Percentiles rank a stretch among this genome's conserved stretches.
Conservation (phyloP, 495 filamentous ascomycete species). For the Glonium stellatum region DNA sequence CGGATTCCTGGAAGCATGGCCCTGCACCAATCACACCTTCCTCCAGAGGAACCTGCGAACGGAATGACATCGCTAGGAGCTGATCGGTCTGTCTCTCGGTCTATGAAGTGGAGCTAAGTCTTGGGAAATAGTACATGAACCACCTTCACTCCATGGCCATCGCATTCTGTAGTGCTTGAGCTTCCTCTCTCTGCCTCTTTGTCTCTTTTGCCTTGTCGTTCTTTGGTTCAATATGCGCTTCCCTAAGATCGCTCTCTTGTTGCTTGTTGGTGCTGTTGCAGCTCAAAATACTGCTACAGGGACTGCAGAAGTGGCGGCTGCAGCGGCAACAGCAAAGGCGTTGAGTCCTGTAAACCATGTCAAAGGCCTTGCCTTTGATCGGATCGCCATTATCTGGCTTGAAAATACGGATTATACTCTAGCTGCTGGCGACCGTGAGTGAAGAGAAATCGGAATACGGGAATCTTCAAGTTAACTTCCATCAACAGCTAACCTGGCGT, state of each 20-base stretch:
- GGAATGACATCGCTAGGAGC: neutral
- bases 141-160: no score
- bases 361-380: conserved; percentile 33
- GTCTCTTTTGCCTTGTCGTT: neutral
- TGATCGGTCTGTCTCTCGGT: neutral
- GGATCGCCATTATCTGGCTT: conserved; percentile 34
- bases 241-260: neutral
- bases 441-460: neutral
- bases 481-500: conserved; percentile 26
- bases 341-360: conserved; percentile 26
- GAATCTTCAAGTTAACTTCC: neutral
- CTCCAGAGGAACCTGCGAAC: neutral
- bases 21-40: neutral
- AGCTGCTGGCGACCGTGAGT: conserved; percentile 27
- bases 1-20: no score
- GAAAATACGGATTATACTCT: conserved; percentile 36
- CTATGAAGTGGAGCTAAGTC: no score
- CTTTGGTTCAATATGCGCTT: neutral
- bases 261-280: neutral
- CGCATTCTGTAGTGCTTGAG: neutral
- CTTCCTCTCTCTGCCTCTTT: neutral
- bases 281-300: conserved; percentile 18
- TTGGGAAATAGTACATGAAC: no score
- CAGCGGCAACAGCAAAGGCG: conserved; percentile 22
- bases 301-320: conserved; percentile 17